phyloP scores from a whole-genome alignment of 306 rosid species.

The Ceratonia siliqua region DNA sequence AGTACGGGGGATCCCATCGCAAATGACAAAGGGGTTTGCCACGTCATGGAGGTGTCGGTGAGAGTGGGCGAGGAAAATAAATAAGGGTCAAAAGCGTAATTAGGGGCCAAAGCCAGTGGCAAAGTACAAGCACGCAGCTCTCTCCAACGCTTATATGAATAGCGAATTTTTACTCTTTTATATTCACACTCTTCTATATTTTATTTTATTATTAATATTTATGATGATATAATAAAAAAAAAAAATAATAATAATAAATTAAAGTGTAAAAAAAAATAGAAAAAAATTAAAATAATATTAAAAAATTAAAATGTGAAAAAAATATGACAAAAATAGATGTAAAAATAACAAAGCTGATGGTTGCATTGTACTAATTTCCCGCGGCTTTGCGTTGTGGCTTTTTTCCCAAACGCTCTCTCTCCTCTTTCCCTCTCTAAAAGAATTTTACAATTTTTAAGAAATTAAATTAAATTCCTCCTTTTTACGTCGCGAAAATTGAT shows the following conservation, averaged over 20 bases:
- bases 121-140: background rate
- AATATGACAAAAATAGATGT: too few relatives aligned
- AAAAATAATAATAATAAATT: too few relatives aligned
- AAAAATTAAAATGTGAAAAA: too few relatives aligned
- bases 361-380: constrained; percentile 44
- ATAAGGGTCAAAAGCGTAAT: constrained; percentile 24
- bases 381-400: constrained; percentile 50
- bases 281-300: too few relatives aligned
- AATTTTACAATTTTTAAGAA: background rate
- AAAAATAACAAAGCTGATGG: too few relatives aligned
- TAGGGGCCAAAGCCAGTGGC: background rate
- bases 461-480: background rate
- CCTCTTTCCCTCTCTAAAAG: background rate
- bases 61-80: background rate
- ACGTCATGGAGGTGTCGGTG: constrained; percentile 40
- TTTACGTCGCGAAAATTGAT: constrained; percentile 4
- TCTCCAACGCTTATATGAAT: background rate
- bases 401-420: background rate
- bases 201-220: too few relatives aligned
- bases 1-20: background rate
- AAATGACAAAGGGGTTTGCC: background rate
- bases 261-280: too few relatives aligned
- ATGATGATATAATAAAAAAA: too few relatives aligned
- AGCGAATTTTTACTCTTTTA: too few relatives aligned
- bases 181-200: too few relatives aligned